Conservation (phyloP, 352 stramenopile species). For the Pilasporangium apinafurcum region DNA sequence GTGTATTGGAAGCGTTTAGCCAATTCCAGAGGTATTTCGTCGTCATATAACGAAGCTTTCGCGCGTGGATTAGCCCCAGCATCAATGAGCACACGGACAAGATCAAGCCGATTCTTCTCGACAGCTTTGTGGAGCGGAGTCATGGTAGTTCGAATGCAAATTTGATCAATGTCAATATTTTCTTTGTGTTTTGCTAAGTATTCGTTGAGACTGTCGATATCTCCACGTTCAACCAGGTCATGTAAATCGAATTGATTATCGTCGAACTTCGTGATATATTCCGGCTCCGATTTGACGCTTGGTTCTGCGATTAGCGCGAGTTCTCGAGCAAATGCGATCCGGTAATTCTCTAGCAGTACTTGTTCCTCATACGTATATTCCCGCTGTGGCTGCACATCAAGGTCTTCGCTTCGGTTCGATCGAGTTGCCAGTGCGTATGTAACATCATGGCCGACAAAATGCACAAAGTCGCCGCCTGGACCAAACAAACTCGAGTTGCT, state of each 20-base stretch:
- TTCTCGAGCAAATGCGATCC: constrained; percentile 30
- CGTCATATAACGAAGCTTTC: constrained; percentile 44
- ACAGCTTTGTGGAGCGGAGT: constrained; percentile 63
- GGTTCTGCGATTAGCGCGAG: constrained; percentile 21
- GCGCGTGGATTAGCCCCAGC: constrained; percentile 31
- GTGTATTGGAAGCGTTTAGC: constrained; percentile 43
- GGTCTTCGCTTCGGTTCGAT: constrained; percentile 25
- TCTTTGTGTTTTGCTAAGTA: constrained; percentile 3
- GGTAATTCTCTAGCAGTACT: constrained; percentile 46
- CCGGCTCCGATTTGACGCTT: neutral
- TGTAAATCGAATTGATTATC: constrained; percentile 33
- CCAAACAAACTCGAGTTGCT: constrained; percentile 42
- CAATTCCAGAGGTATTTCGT: constrained; percentile 58
- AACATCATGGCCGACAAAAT: constrained; percentile 59
- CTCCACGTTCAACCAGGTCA: constrained; percentile 29
- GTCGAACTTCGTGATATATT: no score
- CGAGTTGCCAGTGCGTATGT: constrained; percentile 45
- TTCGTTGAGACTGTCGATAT: no score
- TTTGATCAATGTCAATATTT: constrained; percentile 20
- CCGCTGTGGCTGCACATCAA: constrained; percentile 22
- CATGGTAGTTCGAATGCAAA: constrained; percentile 52
- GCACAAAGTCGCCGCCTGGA: constrained; percentile 24
- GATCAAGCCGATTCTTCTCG: constrained; percentile 41
- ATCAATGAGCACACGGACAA: constrained; percentile 36
- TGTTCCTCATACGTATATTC: constrained; percentile 58